Evolutionary conservation across 2,329 filamentous ascomycete genomes (phyloP), one percentile per base, ranked within the genome.

Genomic region (Fusarium palustre): DNA sequence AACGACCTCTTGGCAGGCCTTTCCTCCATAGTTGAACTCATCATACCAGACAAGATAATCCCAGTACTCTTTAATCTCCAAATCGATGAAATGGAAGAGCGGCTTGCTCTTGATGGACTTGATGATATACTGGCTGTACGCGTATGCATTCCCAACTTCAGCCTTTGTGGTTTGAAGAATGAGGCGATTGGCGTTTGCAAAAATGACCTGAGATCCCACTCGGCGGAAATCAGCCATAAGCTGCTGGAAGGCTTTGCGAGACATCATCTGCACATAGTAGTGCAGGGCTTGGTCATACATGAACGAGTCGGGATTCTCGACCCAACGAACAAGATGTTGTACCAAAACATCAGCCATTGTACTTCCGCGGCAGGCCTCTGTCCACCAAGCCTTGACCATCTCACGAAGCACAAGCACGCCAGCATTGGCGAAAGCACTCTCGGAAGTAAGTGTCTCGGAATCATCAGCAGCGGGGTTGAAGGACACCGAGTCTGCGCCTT

Each of bases 41-140:
- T 99, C 96, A 72, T 98, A 98, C 96, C 96, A 99, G 6, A 97
- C 90, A 0, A 99, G 88, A 75, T 97, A 98, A 79, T 99, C 96
- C 96, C 96, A 99, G 80, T 97, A 99, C 78, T 99, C 96, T 72
- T 95, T 97, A 79, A 99, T 96, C 74, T 97, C 93, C 5, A 99
- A 85, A 74, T 99, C 96, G 68, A 99, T 90, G 77, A 99, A 99
- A 79, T 97, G 93, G 81, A 99, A 99, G 0, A 97, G 86, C 0
- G 96, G 94, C 76, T 97, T 97, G 59, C 90, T 90, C 80, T 97
- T 95, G 82, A 99, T 97, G 0, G 94, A 97, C 82, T 97, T 97
- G 75, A 99, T 87, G 66, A 99, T 97, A 80, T 99, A 99, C 79
- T 98, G 92, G 72, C 92, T 94, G 83, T 98, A 99, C 0, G 96